Evolutionary conservation across 1,284 basidiomycete genomes (phyloP).

Genomic region (Ustilago trichophora): DNA sequence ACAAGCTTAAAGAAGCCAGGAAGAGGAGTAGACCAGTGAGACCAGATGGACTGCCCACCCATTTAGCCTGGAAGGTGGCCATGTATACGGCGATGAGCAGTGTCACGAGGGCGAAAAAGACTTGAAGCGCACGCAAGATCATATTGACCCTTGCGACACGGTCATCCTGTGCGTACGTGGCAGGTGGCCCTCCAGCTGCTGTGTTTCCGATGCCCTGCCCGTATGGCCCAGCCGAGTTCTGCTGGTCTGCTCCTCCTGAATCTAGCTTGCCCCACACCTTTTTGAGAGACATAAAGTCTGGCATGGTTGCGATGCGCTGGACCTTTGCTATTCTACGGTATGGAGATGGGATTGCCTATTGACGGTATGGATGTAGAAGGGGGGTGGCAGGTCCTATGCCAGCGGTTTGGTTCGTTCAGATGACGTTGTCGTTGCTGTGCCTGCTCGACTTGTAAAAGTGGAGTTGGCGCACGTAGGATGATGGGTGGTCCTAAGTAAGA

Average conservation of each 20-base stretch:
- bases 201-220: constrained; percentile 35
- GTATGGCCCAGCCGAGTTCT: constrained; percentile 7
- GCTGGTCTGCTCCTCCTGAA: constrained; percentile 12
- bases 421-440: too few relatives aligned
- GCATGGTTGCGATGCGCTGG: constrained; percentile 19
- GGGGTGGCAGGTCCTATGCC: too few relatives aligned
- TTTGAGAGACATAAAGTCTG: constrained; percentile 49
- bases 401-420: too few relatives aligned
- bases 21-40: constrained; percentile 58
- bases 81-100: constrained; percentile 54
- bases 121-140: constrained; percentile 36
- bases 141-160: constrained; percentile 31
- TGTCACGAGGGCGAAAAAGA: constrained; percentile 41
- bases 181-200: constrained; percentile 1
- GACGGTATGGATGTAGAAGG: too few relatives aligned
- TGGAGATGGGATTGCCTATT: too few relatives aligned
- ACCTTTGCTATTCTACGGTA: background rate
- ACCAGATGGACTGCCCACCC: constrained; percentile 55
- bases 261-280: constrained; percentile 45
- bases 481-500: too few relatives aligned
- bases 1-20: constrained; percentile 35
- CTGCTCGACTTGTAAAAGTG: too few relatives aligned
- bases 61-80: constrained; percentile 53
- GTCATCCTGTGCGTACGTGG: constrained; percentile 26
- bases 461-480: too few relatives aligned